Percentiles rank a stretch among this genome's conserved stretches.
phyloP scores from a whole-genome alignment of 805 yeast species.

The Metschnikowia arizonensis region DNA sequence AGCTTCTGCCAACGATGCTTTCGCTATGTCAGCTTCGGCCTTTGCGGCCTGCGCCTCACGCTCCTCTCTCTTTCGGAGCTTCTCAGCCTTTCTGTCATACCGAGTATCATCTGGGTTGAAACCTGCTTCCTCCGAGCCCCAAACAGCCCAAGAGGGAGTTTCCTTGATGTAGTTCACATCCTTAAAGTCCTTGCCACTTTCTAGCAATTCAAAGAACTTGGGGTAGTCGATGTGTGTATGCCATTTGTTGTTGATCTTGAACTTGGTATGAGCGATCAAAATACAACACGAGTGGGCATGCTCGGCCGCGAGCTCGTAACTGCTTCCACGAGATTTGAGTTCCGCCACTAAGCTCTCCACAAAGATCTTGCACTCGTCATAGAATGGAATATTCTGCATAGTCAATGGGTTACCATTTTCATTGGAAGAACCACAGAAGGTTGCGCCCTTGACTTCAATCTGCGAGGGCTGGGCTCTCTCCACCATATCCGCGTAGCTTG shows the following conservation, averaged over 20 bases:
- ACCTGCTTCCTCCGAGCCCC: conserved; percentile 83
- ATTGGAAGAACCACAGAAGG: conserved; percentile 85
- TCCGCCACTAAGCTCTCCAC: conserved; percentile 62
- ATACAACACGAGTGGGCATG: conserved; percentile 95
- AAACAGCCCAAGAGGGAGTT: conserved; percentile 89
- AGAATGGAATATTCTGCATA: conserved; percentile 93
- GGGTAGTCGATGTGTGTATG: conserved; percentile 84
- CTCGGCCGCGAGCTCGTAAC: conserved; percentile 85
- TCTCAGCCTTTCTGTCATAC: conserved; percentile 60
- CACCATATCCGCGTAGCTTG: conserved; percentile 84
- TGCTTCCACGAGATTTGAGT: conserved; percentile 60
- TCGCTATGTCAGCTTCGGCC: conserved; percentile 7
- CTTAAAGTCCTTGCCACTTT: conserved; percentile 60
- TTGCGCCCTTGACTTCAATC: conserved; percentile 91
- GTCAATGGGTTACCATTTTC: conserved; percentile 86
- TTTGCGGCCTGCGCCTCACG: conserved; percentile 28
- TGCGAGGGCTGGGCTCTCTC: conserved; percentile 78
- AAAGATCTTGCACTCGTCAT: conserved; percentile 80
- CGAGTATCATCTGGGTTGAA: conserved; percentile 83
- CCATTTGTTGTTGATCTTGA: conserved; percentile 72
- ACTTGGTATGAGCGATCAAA: conserved; percentile 70
- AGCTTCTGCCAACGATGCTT: conserved; percentile 4
- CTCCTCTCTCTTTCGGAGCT: conserved; percentile 43
- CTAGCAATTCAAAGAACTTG: conserved; percentile 65
- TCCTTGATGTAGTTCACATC: conserved; percentile 77